These are phyloP conservation scores for Russula griseocarnosa DNA, from an alignment of 768 basidiomycete species.

Conservation along the genomic window DNA sequence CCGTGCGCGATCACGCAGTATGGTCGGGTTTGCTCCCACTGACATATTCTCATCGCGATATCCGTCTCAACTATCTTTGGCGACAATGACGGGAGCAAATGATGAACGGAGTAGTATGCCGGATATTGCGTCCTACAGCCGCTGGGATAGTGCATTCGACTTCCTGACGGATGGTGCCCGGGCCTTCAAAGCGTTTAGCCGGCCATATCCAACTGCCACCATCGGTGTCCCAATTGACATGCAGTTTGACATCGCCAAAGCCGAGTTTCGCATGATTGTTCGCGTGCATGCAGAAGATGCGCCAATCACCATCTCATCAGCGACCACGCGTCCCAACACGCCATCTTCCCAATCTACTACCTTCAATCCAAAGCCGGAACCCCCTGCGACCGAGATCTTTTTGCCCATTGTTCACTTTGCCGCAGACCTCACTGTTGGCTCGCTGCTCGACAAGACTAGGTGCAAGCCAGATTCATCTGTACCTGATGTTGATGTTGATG, in stretches of 20 bases:
- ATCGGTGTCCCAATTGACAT: constrained; percentile 66
- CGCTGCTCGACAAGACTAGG: constrained; percentile 15
- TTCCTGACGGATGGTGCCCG: constrained; percentile 85
- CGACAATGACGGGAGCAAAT: constrained; percentile 34
- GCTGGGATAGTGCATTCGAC: constrained; percentile 52
- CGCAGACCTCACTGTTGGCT: constrained; percentile 36
- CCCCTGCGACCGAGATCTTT: constrained; percentile 80
- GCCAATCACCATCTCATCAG: constrained; percentile 28
- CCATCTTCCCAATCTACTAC: constrained; percentile 28
- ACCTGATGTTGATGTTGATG: constrained; percentile 12
- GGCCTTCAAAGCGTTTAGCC: constrained; percentile 76
- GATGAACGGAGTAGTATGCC: constrained; percentile 20
- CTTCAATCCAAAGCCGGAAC: constrained; percentile 34
- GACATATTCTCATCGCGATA: constrained; percentile 25
- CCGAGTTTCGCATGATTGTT: constrained; percentile 66
- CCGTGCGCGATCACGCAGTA: constrained; percentile 14
- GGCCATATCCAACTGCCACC: constrained; percentile 75
- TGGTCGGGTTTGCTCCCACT: constrained; percentile 1
- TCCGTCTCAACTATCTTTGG: constrained; percentile 39
- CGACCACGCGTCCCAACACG: constrained; percentile 15
- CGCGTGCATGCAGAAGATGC: constrained; percentile 58
- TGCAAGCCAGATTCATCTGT: constrained; percentile 18
- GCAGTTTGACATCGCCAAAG: constrained; percentile 70
- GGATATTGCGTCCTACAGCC: constrained; percentile 33
- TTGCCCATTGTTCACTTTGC: constrained; percentile 90